phyloP scores from a whole-genome alignment of 306 rosid species.

The Notholithocarpus densiflorus region DNA sequence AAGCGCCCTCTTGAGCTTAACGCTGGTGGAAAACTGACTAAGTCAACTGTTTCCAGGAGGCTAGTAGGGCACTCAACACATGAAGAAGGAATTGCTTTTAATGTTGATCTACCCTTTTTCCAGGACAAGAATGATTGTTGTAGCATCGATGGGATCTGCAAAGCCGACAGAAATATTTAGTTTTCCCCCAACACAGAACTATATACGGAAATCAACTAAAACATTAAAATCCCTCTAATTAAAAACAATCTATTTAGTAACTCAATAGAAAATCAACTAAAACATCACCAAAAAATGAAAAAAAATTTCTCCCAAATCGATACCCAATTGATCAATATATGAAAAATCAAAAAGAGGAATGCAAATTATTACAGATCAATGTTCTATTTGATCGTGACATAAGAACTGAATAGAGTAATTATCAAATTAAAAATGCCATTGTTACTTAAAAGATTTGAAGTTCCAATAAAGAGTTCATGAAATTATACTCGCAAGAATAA shows the following conservation, averaged over 20 bases:
- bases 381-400: too few relatives aligned
- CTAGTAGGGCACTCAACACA: slow-evolving; percentile 1
- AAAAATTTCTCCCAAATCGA: neutral
- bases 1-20: slow-evolving; percentile 37
- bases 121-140: slow-evolving; percentile 53
- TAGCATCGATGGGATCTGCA: slow-evolving; percentile 71
- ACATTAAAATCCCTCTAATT: neutral
- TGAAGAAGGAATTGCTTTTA: slow-evolving; percentile 17
- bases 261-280: neutral
- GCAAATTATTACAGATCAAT: neutral
- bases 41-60: slow-evolving; percentile 24
- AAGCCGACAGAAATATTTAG: slow-evolving; percentile 21
- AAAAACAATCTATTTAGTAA: neutral
- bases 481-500: neutral
- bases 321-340: neutral
- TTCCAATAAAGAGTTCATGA: neutral
- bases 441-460: neutral
- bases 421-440: neutral
- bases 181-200: neutral
- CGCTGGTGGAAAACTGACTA: slow-evolving; percentile 49
- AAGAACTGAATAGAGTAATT: neutral
- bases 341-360: neutral
- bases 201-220: neutral
- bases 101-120: slow-evolving; percentile 43
- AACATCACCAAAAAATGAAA: neutral